phyloP scores from a whole-genome alignment of 352 stramenopile species.

The Blastocystis sp. region DNA sequence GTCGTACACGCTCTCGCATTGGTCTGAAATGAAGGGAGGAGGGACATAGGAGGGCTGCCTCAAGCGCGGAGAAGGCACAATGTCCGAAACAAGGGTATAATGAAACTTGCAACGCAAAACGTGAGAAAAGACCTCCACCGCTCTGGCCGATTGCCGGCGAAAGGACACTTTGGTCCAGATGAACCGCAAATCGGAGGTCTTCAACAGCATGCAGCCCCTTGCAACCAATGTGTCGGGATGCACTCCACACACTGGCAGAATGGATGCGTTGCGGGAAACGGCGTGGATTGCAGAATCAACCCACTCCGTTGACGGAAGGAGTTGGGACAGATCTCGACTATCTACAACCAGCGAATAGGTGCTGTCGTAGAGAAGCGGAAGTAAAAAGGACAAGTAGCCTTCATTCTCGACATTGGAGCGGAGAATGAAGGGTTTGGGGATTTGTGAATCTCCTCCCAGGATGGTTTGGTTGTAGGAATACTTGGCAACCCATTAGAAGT shows the following conservation, averaged over 20 bases:
- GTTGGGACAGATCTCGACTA: background rate
- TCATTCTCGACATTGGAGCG: background rate
- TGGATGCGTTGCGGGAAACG: too few relatives aligned
- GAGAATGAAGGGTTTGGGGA: background rate
- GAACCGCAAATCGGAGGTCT: slow-evolving; percentile 6
- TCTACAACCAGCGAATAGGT: slow-evolving; percentile 33
- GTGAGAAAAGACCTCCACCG: slow-evolving; percentile 12
- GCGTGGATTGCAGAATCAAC: background rate
- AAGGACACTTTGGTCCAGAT: slow-evolving; percentile 31
- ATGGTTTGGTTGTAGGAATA: too few relatives aligned
- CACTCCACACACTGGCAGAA: background rate
- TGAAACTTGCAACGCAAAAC: slow-evolving; percentile 23
- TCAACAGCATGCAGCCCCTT: slow-evolving; percentile 21
- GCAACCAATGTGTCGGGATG: background rate
- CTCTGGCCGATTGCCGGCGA: background rate
- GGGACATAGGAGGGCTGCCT: background rate
- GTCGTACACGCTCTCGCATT: background rate
- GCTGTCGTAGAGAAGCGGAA: slow-evolving; percentile 18
- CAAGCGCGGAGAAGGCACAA: background rate
- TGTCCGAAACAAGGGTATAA: background rate
- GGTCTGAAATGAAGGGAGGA: background rate
- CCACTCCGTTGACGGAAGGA: slow-evolving; percentile 4
- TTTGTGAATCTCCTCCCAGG: too few relatives aligned
- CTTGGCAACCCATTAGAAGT: too few relatives aligned
- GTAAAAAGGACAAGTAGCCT: slow-evolving; percentile 16